phyloP scores from a whole-genome alignment of 2,329 filamentous ascomycete genomes.

The Neonectria sp. region DNA sequence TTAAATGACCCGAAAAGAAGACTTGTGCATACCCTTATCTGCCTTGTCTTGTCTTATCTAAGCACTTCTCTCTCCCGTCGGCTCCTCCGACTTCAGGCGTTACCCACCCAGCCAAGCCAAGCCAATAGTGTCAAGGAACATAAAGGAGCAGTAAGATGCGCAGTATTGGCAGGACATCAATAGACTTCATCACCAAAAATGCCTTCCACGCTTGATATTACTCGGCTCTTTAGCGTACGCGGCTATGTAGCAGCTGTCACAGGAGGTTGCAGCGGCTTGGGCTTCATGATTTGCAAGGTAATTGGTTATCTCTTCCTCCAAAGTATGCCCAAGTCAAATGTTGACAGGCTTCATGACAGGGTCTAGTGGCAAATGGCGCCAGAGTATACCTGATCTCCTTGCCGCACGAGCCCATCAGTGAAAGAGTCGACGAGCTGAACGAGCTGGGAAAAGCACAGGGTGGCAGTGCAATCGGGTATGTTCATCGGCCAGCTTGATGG shows the following conservation, averaged over 20 bases:
- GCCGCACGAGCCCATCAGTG: conserved; percentile 57
- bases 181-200: background rate
- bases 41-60: background rate
- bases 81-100: background rate
- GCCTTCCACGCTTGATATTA: conserved; percentile 33
- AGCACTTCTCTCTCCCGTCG: background rate
- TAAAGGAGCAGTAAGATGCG: background rate
- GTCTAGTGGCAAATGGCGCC: conserved; percentile 61
- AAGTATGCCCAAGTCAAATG: background rate
- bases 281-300: conserved; percentile 63
- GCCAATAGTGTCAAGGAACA: background rate
- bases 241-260: conserved; percentile 54
- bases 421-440: conserved; percentile 57
- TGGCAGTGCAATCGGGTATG: conserved; percentile 57
- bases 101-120: background rate
- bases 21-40: background rate
- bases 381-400: conserved; percentile 61
- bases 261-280: conserved; percentile 60
- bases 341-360: conserved; percentile 47
- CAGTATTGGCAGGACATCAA: background rate
- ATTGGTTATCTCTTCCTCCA: background rate
- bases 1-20: background rate
- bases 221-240: conserved; percentile 46
- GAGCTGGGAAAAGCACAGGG: conserved; percentile 53
- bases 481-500: background rate